phyloP scores from a whole-genome alignment of 352 stramenopile genomes.

The Phytophthora pistaciae region DNA sequence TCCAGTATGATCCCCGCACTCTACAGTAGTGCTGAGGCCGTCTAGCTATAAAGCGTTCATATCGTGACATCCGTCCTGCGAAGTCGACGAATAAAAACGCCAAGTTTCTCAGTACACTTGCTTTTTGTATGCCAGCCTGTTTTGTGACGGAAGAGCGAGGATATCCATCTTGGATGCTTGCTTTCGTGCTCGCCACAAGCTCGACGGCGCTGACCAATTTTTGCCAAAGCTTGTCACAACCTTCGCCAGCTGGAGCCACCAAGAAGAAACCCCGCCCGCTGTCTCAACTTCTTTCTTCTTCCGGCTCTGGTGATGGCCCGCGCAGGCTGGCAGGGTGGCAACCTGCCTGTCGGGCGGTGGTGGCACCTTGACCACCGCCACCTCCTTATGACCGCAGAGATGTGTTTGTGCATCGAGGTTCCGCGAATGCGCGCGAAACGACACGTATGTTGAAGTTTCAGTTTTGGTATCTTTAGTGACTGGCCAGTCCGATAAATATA shows the following conservation, averaged over 20 bases:
- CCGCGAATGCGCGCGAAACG: neutral
- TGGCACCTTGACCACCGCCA: neutral
- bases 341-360: neutral
- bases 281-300: conserved; percentile 11
- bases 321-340: neutral
- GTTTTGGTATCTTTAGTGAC: conserved; percentile 9
- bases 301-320: neutral
- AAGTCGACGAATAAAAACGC: conserved; percentile 3
- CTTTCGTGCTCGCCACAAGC: conserved; percentile 14
- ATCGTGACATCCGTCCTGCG: neutral
- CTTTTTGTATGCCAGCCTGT: neutral
- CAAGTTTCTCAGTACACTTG: neutral
- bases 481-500: conserved; percentile 37
- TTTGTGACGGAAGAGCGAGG: neutral
- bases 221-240: conserved; percentile 31
- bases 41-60: neutral
- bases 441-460: conserved; percentile 10
- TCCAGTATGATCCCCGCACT: too few species aligned
- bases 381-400: neutral
- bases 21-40: too few species aligned
- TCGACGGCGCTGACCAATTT: conserved; percentile 24
- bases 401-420: conserved; percentile 16
- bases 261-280: conserved; percentile 4
- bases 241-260: conserved; percentile 11
- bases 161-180: conserved; percentile 6